These are phyloP conservation scores for Ballota nigra DNA, from an alignment of 257 asterid species.

Conservation along the genomic window DNA sequence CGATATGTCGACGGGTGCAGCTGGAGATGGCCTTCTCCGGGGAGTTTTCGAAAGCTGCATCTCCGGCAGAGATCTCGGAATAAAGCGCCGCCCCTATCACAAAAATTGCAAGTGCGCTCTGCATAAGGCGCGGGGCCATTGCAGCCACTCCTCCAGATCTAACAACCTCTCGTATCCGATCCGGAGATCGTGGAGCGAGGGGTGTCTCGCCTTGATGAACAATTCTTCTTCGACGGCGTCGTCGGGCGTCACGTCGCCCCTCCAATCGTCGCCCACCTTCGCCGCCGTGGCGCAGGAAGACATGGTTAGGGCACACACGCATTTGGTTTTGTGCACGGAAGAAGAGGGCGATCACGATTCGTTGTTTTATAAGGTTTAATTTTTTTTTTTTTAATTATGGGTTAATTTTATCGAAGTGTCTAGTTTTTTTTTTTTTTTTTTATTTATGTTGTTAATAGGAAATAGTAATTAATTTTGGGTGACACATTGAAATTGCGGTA, in stretches of 20 bases:
- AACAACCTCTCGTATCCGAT: slow-evolving; percentile 41
- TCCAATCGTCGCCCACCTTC: slow-evolving; percentile 8
- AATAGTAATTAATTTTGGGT: not conserved
- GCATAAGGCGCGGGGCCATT: slow-evolving; percentile 35
- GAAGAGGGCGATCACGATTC: slow-evolving; percentile 19
- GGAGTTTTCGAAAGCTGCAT: slow-evolving; percentile 48
- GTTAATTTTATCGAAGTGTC: not conserved
- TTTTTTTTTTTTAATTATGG: not conserved
- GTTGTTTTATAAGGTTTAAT: not conserved
- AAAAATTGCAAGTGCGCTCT: slow-evolving; percentile 48
- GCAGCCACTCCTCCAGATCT: slow-evolving; percentile 21
- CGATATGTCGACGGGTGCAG: slow-evolving; percentile 50
- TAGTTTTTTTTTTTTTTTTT: not conserved
- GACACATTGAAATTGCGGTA: not conserved
- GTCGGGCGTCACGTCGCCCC: slow-evolving; percentile 20
- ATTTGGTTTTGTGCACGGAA: slow-evolving; percentile 26
- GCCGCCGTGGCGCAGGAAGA: slow-evolving; percentile 19
- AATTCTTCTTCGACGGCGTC: slow-evolving; percentile 11
- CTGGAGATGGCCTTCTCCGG: slow-evolving; percentile 52
- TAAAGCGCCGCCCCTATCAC: slow-evolving; percentile 48
- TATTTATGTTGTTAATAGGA: not conserved
- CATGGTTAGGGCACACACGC: slow-evolving; percentile 27
- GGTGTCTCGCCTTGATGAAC: slow-evolving; percentile 40
- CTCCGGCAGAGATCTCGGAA: slow-evolving; percentile 33
- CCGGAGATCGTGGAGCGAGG: slow-evolving; percentile 64